Evolutionary conservation across 306 rosid genomes (phyloP).

Genomic region (Prunus mira): DNA sequence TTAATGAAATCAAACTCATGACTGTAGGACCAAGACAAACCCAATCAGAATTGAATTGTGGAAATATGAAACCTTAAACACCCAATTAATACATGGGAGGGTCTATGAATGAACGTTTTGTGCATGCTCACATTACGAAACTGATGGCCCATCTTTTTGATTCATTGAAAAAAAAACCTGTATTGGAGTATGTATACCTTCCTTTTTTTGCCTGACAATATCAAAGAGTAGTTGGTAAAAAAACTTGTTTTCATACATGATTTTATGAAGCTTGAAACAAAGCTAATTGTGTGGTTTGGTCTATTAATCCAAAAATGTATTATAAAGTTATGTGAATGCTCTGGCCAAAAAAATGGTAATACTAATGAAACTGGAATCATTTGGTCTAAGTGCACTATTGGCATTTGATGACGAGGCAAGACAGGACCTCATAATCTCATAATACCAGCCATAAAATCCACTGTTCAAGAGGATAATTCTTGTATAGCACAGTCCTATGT

Average conservation of each 20-base stretch:
- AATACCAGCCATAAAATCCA: neutral
- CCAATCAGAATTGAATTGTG: neutral
- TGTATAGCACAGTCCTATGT: neutral
- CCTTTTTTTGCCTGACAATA: neutral
- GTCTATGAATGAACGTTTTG: neutral
- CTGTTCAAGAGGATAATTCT: neutral
- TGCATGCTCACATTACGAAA: neutral
- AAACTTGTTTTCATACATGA: neutral
- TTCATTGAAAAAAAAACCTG: neutral
- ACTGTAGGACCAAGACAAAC: neutral
- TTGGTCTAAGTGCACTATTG: conserved; percentile 6
- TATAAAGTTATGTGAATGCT: neutral
- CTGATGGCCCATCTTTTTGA: neutral
- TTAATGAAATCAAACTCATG: neutral
- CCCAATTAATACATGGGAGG: neutral
- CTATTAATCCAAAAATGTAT: neutral
- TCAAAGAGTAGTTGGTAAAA: neutral
- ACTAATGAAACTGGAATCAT: conserved; percentile 7
- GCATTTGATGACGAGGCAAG: neutral
- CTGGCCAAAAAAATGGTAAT: neutral
- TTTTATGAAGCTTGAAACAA: neutral
- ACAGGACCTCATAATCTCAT: conserved; percentile 11
- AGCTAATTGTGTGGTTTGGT: neutral
- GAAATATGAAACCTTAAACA: neutral
- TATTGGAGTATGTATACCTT: neutral